phyloP scores from a whole-genome alignment of 805 yeast genomes.

The Wickerhamiella spandovensis region DNA sequence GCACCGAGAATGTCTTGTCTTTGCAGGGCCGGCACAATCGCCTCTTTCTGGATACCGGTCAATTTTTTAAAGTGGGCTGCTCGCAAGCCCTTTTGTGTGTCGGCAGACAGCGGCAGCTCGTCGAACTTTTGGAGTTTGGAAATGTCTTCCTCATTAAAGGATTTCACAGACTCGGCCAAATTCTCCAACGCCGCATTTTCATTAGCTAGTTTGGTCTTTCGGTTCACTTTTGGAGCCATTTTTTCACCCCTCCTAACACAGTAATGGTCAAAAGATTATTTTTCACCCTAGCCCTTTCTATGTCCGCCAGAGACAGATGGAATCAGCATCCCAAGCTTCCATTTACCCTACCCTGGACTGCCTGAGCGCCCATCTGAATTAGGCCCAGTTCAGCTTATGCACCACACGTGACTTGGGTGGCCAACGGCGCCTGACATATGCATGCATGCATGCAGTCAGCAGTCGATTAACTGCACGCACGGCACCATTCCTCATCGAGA shows the following conservation, averaged over 20 bases:
- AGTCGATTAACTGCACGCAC: background rate
- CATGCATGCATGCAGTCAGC: background rate
- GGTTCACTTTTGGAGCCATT: background rate
- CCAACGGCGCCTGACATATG: background rate
- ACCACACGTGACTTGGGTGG: background rate
- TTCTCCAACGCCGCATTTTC: slow-evolving; percentile 28
- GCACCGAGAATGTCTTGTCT: slow-evolving; percentile 76
- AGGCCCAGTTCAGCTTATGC: background rate
- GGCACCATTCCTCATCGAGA: background rate
- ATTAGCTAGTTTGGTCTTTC: background rate
- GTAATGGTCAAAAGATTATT: background rate
- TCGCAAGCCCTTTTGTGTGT: slow-evolving; percentile 57
- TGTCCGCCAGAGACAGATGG: background rate
- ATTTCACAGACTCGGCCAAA: slow-evolving; percentile 40
- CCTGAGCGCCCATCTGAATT: background rate
- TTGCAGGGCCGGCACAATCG: slow-evolving; percentile 64
- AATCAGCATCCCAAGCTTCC: background rate
- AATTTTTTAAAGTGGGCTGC: slow-evolving; percentile 65
- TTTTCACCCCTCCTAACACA: too few relatives aligned
- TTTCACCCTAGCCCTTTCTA: background rate
- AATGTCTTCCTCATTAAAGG: slow-evolving; percentile 28
- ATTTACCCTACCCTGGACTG: background rate
- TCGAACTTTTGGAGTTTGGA: slow-evolving; percentile 39
- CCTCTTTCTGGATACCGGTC: slow-evolving; percentile 75
- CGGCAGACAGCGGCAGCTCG: slow-evolving; percentile 62